These are phyloP conservation scores for Arthrinium puccinioides DNA, from an alignment of 2,329 filamentous ascomycete genomes.

Conservation along the genomic window DNA sequence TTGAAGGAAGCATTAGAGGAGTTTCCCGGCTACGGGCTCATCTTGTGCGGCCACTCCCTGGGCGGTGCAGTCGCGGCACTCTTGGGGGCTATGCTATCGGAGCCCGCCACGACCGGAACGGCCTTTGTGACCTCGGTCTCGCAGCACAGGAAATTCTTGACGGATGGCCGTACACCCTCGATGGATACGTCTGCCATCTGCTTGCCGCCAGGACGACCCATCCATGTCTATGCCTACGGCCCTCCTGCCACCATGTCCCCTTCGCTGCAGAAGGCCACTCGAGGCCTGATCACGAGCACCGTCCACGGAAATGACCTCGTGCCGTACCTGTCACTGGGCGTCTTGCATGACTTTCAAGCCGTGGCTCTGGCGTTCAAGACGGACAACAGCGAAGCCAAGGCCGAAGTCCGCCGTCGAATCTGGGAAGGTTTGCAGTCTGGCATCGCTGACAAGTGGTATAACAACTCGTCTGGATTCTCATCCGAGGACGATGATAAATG, in stretches of 20 bases:
- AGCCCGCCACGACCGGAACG: slow-evolving; percentile 46
- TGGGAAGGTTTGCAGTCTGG: slow-evolving; percentile 59
- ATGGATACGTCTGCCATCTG: slow-evolving; percentile 28
- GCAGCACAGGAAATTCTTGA: slow-evolving; percentile 34
- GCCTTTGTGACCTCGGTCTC: slow-evolving; percentile 56
- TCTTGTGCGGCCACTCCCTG: slow-evolving; percentile 63
- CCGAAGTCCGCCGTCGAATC: slow-evolving; percentile 58
- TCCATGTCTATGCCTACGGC: slow-evolving; percentile 75
- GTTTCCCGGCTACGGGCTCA: slow-evolving; percentile 61
- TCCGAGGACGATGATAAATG: slow-evolving; percentile 57
- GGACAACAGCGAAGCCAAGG: slow-evolving; percentile 60
- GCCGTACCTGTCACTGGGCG: slow-evolving; percentile 64
- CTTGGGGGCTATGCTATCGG: slow-evolving; percentile 63
- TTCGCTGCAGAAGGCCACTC: slow-evolving; percentile 60
- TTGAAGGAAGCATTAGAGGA: slow-evolving; percentile 59
- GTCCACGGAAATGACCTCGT: slow-evolving; percentile 70
- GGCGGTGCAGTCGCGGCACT: slow-evolving; percentile 64
- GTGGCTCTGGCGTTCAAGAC: slow-evolving; percentile 66
- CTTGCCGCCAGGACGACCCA: slow-evolving; percentile 60
- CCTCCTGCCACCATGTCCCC: slow-evolving; percentile 67
- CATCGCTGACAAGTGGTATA: slow-evolving; percentile 55
- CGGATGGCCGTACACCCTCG: slow-evolving; percentile 14
- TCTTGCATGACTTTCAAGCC: slow-evolving; percentile 68
- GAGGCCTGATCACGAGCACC: slow-evolving; percentile 67
- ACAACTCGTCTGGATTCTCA: slow-evolving; percentile 27